Evolutionary conservation across 2,329 filamentous ascomycete species (phyloP).

Genomic region (Penicillium thymicola): DNA sequence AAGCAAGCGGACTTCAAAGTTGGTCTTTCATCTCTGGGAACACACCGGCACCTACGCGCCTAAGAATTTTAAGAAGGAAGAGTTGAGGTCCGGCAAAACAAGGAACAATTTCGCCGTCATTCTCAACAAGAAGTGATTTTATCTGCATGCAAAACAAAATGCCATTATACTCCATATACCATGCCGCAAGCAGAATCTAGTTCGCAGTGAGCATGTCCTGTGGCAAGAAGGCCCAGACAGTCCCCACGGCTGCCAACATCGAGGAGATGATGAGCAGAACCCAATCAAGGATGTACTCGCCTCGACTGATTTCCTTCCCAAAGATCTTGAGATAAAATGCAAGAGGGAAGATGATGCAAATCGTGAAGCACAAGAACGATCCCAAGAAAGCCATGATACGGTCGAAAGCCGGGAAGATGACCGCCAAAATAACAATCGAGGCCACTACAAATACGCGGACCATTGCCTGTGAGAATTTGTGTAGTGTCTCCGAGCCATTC

Average conservation of each 20-base stretch:
- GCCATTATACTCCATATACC: not conserved
- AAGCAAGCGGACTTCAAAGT: conserved; percentile 73
- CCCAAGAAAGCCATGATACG: conserved; percentile 90
- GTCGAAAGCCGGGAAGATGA: conserved; percentile 75
- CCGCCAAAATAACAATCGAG: conserved; percentile 72
- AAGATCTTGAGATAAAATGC: conserved; percentile 91
- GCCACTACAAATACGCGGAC: conserved; percentile 66
- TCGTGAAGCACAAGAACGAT: conserved; percentile 84
- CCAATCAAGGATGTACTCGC: conserved; percentile 67
- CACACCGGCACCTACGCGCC: conserved; percentile 37
- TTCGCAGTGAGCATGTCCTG: conserved; percentile 64
- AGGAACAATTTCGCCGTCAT: conserved; percentile 92
- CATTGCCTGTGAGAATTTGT: conserved; percentile 55
- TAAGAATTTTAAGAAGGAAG: conserved; percentile 63
- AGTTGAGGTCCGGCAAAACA: conserved; percentile 68
- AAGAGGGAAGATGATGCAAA: conserved; percentile 87
- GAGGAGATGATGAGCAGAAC: conserved; percentile 66
- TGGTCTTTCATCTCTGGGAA: conserved; percentile 87
- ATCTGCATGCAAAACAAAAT: not conserved
- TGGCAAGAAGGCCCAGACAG: conserved; percentile 83
- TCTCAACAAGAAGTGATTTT: conserved; percentile 41
- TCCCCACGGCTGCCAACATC: conserved; percentile 70
- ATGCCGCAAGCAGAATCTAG: conserved; percentile 4
- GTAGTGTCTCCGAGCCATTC: conserved; percentile 47
- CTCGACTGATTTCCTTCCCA: conserved; percentile 61